Base-by-base conservation (phyloP, 2,329 filamentous ascomycete species). In the Ascosphaera apis region DNA sequence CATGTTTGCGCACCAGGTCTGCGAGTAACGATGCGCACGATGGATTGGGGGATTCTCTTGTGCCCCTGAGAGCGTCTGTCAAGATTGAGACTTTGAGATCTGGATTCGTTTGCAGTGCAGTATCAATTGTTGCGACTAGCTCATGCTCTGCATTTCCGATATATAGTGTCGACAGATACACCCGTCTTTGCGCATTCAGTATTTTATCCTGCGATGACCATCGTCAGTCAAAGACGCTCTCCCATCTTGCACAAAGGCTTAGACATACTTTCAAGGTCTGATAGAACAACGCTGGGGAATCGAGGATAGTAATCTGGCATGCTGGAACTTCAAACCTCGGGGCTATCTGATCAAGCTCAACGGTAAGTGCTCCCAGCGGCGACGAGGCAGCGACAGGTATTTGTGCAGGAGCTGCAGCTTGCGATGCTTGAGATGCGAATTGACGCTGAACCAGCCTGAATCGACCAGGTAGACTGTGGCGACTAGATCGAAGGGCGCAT, bases 151-250 rank as follows among this genome's bases (percentile, higher is more conserved):
- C 78, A 54, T 86, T 91, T 42, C 88, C 88, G 51, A 98, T 88
- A 53, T 98, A 98, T 36, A 98, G 61, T 0, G 88, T 98, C n/a
- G 84, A 91, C 35, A 98, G 61, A 52, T 91, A 98, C 44, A 98
- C 76, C 40, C 80, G 70, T 36, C 60, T 65, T 53, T 81, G 71
- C 7, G 88, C 88, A 42, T 67, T 69, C 36, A 68, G 69, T 50
- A 98, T 93, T 58, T 84, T 91, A 42, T 67, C 58, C 77, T 84
- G 50, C 38, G 43, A 33, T 27, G 37, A 30, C 23, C 35, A 40
- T 47, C 36, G 46, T 42, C 38, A 43, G 21, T 17, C 38, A 16
- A 21, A 30, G 37, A 25, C 39, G 23, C 34, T 33, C 19, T 23
- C 16, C 4, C 28, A 32, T 31, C 23, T 28, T 23, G n/a, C 35